phyloP scores from a whole-genome alignment of 2,329 filamentous ascomycete species.

The Penicillium sp. region DNA sequence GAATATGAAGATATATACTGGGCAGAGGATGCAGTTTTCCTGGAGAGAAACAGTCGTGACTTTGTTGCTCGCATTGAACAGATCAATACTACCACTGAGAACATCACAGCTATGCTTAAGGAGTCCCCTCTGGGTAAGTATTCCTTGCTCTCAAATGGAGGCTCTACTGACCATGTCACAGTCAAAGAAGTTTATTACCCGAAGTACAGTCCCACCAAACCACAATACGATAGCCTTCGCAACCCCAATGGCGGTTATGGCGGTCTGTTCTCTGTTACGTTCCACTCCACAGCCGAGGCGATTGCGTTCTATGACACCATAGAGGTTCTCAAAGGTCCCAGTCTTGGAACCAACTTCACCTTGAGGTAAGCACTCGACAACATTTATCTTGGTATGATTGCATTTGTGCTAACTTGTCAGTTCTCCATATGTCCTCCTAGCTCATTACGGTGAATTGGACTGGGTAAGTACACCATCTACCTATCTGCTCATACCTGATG shows the following conservation, averaged over 20 bases:
- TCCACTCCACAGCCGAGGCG: constrained; percentile 66
- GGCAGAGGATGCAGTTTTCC: constrained; percentile 88
- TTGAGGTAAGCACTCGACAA: constrained; percentile 51
- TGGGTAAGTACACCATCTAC: constrained; percentile 58
- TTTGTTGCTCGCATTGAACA: constrained; percentile 77
- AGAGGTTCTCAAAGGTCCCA: constrained; percentile 88
- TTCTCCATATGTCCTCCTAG: constrained; percentile 85
- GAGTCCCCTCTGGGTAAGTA: constrained; percentile 51
- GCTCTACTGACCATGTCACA: constrained; percentile 37
- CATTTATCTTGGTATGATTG: neutral
- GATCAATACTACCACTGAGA: constrained; percentile 81
- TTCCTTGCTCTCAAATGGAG: neutral
- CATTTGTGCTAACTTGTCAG: constrained; percentile 37
- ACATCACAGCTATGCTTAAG: constrained; percentile 69
- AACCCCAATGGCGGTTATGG: constrained; percentile 78
- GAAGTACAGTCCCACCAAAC: constrained; percentile 65
- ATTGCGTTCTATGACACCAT: constrained; percentile 80
- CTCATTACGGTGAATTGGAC: constrained; percentile 87
- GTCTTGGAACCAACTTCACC: constrained; percentile 94
- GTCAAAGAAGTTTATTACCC: constrained; percentile 86
- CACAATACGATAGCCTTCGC: constrained; percentile 74
- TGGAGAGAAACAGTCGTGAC: constrained; percentile 94
- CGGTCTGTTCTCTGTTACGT: constrained; percentile 79
- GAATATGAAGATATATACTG: constrained; percentile 89
- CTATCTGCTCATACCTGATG: neutral